phyloP scores from a whole-genome alignment of 805 yeast species.

The Saturnispora sekii region DNA sequence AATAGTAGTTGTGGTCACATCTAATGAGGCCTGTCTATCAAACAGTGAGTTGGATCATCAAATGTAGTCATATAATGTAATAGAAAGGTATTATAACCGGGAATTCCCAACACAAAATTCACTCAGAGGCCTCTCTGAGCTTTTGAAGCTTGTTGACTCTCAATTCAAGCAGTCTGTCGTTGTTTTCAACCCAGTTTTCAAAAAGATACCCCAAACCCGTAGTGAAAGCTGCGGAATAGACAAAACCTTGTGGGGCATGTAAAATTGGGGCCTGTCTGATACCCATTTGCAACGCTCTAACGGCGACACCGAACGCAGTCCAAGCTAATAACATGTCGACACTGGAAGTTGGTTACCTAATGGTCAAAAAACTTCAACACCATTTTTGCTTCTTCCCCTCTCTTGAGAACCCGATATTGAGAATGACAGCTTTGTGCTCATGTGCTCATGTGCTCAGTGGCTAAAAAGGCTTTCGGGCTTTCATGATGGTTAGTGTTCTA shows the following conservation, averaged over 20 bases:
- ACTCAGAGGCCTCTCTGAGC: constrained; percentile 26
- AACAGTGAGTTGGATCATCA: not conserved
- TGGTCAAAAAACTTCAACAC: not conserved
- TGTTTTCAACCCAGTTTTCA: constrained; percentile 30
- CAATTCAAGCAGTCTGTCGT: constrained; percentile 29
- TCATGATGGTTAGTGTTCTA: too few relatives aligned
- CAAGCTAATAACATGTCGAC: constrained; percentile 26
- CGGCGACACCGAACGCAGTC: constrained; percentile 32
- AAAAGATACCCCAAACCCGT: constrained; percentile 33
- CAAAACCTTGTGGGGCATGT: constrained; percentile 31
- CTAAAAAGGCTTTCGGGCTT: too few relatives aligned
- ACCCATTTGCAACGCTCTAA: constrained; percentile 37
- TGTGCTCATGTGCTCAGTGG: too few relatives aligned
- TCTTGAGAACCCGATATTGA: not conserved
- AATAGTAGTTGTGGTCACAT: not conserved
- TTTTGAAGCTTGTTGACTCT: constrained; percentile 30
- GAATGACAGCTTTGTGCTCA: not conserved
- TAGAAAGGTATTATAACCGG: too few relatives aligned
- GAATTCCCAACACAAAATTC: not conserved
- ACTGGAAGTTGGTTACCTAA: not conserved
- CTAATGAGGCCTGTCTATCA: too few relatives aligned
- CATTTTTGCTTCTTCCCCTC: not conserved
- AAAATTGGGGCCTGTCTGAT: constrained; percentile 32
- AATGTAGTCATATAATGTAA: not conserved
- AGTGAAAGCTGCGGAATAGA: constrained; percentile 36